Conservation (phyloP, 1,284 basidiomycete genomes). For the Pascua sp. region DNA sequence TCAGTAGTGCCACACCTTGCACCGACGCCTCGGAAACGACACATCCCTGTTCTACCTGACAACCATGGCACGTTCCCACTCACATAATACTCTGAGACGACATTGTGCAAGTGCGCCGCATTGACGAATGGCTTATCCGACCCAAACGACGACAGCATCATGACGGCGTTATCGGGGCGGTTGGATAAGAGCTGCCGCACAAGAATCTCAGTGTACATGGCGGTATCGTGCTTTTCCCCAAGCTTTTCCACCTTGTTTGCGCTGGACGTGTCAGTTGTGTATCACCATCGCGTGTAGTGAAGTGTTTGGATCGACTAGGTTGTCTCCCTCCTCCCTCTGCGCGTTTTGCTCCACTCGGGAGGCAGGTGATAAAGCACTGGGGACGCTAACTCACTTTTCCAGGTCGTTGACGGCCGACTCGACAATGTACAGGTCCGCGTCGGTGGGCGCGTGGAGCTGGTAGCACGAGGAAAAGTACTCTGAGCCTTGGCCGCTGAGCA, state of each 20-base stretch:
- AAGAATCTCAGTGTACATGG: slow-evolving; percentile 4
- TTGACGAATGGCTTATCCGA: not conserved
- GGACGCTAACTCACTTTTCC: too few relatives aligned
- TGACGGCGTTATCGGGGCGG: not conserved
- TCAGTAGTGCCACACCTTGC: too few relatives aligned
- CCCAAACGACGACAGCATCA: slow-evolving; percentile 6
- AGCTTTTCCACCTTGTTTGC: too few relatives aligned
- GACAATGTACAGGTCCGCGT: slow-evolving; percentile 7
- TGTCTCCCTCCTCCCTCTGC: not conserved
- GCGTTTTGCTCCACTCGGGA: too few relatives aligned
- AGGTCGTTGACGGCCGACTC: slow-evolving; percentile 10
- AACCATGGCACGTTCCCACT: too few relatives aligned
- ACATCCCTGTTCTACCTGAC: too few relatives aligned
- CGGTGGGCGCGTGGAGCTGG: not conserved
- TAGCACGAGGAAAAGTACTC: slow-evolving; percentile 12
- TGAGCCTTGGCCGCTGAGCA: slow-evolving; percentile 1
- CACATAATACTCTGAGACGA: slow-evolving; percentile 2
- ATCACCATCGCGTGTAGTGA: too few relatives aligned
- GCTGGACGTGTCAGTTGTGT: too few relatives aligned
- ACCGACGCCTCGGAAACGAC: too few relatives aligned
- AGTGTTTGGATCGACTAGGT: too few relatives aligned
- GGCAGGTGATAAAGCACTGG: not conserved
- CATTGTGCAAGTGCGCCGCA: slow-evolving; percentile 1
- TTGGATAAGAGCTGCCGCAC: slow-evolving; percentile 2
- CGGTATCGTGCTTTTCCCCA: not conserved